Base-by-base conservation (phyloP, 2,329 filamentous ascomycete species). In the Phaeosphaeriaceae sp. region DNA sequence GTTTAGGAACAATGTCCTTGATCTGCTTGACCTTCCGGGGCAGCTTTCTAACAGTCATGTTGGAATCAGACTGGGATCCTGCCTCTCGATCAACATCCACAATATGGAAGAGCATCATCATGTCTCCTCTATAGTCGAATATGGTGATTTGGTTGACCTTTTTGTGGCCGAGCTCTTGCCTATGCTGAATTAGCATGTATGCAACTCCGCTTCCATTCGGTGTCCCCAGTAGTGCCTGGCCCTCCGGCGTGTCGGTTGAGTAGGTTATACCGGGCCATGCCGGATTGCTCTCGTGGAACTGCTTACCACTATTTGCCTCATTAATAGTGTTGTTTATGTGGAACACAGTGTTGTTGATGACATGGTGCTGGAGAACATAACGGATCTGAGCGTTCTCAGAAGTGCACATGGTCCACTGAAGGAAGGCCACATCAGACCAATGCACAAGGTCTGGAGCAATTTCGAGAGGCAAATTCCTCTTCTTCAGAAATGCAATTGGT, bases 371-470 rank as follows among this genome's bases (percentile, higher is more conserved):
- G 4, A 59, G 17, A 8, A 59, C 52, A 10, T 55, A 51, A n/a
- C 26, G 40, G 10, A 58, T 7, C 17, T 43, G 24, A 32, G 32
- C 30, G 40, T 11, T 8, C 11, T 48, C 21, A 1, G 40, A 26
- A 44, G 21, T 19, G 21, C 19, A 13, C 15, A 22, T n/a, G 23
- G 40, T 47, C 56, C 56, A 59, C 24, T 59, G 48, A 9, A 59
- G 48, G 42, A 48, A 59, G 2, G 56, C 56, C 40, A 55, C 48
- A 23, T 59, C 52, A 3, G 56, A 59, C 56, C 56, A 59, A 26
- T 28, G 26, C n/a, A 19, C 26, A 6, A 59, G 52, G 6, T 49
- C 23, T 17, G 56, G 52, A 23, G 4, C 11, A 35, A 3, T 35
- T 8, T 3, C 3, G 3, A 13, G 30, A 35, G 30, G 30, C 30